Evolutionary conservation across 768 basidiomycete genomes (phyloP).

Genomic region (Lactarius indigo): DNA sequence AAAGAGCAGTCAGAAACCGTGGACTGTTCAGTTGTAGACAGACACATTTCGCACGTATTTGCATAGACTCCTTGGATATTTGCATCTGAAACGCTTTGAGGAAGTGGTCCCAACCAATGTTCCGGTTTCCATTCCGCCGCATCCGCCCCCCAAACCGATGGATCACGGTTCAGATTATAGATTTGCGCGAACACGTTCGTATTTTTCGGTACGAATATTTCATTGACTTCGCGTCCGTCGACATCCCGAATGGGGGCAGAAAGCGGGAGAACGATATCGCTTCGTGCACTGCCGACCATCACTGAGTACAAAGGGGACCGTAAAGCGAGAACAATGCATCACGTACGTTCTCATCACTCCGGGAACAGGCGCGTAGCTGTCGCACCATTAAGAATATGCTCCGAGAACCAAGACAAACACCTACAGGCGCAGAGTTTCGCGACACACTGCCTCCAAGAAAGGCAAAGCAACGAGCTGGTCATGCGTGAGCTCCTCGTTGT

Average conservation of each 20-base stretch:
- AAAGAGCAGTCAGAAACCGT: too few species aligned
- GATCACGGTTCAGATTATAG: background rate
- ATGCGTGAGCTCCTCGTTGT: slow-evolving; percentile 30
- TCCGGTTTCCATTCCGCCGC: background rate
- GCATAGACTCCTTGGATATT: background rate
- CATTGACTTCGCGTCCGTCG: background rate
- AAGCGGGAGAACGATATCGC: background rate
- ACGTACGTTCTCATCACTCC: background rate
- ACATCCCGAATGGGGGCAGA: background rate
- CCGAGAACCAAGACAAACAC: background rate
- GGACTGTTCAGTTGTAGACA: too few species aligned
- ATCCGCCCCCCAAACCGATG: background rate
- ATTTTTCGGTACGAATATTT: background rate
- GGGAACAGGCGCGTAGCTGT: background rate
- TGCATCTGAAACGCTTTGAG: background rate
- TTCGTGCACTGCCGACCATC: background rate
- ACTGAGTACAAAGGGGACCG: background rate
- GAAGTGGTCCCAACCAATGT: background rate
- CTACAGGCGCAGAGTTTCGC: slow-evolving; percentile 22
- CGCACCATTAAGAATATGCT: background rate
- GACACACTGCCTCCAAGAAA: slow-evolving; percentile 36
- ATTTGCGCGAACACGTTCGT: background rate
- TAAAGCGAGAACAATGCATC: background rate
- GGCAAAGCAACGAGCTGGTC: slow-evolving; percentile 34
- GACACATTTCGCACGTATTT: too few species aligned